phyloP scores from a whole-genome alignment of 1,139 yeast genomes.

The Debaryomyces singareniensis region DNA sequence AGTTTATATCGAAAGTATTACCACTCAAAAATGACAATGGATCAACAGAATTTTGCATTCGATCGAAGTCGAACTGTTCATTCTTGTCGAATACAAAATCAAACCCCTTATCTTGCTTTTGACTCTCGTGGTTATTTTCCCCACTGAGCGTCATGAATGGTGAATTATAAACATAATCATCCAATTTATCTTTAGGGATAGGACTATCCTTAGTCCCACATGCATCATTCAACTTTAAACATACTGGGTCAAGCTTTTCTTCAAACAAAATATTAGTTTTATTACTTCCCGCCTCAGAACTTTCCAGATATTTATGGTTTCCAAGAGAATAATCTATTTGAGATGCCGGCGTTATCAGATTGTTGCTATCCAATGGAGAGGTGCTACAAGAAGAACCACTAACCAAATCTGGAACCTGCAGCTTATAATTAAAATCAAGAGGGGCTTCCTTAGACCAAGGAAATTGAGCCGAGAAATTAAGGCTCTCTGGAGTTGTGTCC shows the following conservation, averaged over 20 bases:
- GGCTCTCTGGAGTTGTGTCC: slow-evolving; percentile 10
- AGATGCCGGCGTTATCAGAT: background rate
- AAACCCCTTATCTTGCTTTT: background rate
- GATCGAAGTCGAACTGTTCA: slow-evolving; percentile 1
- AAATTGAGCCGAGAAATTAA: slow-evolving; percentile 16
- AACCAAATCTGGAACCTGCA: slow-evolving; percentile 30
- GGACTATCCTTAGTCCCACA: slow-evolving; percentile 79
- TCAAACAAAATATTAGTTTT: slow-evolving; percentile 23
- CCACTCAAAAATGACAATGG: slow-evolving; percentile 44
- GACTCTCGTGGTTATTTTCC: slow-evolving; percentile 4
- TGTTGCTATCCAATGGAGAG: slow-evolving; percentile 29
- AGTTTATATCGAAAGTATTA: slow-evolving; percentile 43
- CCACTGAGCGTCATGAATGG: slow-evolving; percentile 14
- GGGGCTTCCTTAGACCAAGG: slow-evolving; percentile 31
- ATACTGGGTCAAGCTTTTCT: slow-evolving; percentile 54
- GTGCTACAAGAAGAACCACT: slow-evolving; percentile 30
- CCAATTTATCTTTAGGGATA: slow-evolving; percentile 43
- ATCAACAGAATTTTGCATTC: slow-evolving; percentile 14
- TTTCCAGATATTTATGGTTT: slow-evolving; percentile 5
- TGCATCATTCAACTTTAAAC: slow-evolving; percentile 67
- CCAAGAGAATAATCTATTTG: background rate
- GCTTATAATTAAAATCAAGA: slow-evolving; percentile 4
- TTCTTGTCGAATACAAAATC: background rate
- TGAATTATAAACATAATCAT: slow-evolving; percentile 10
- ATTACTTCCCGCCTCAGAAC: slow-evolving; percentile 11